Conservation (phyloP, 1,284 basidiomycete genomes). For the Mycosarcoma mackinlayi region DNA sequence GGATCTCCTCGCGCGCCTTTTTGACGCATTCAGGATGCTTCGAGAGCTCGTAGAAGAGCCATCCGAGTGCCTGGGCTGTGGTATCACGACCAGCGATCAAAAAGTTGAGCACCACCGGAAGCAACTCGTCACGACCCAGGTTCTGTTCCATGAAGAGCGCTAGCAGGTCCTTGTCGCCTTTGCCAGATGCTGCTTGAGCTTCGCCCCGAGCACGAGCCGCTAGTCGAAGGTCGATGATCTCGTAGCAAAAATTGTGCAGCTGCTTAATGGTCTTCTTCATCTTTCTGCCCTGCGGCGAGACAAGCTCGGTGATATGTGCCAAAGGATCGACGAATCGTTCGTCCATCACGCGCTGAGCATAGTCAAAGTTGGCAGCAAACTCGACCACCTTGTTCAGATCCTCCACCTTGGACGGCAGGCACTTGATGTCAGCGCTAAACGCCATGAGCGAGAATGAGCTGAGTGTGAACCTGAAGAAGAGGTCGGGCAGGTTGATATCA, state of each 20-base stretch:
- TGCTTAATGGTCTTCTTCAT: slow-evolving; percentile 46
- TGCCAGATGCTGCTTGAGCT: slow-evolving; percentile 32
- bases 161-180: slow-evolving; percentile 62
- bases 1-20: slow-evolving; percentile 45
- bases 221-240: slow-evolving; percentile 53
- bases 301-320: slow-evolving; percentile 46
- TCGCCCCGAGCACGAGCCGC: slow-evolving; percentile 30
- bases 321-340: slow-evolving; percentile 49
- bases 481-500: slow-evolving; percentile 50
- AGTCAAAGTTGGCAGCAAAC: slow-evolving; percentile 66
- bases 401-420: slow-evolving; percentile 38
- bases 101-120: slow-evolving; percentile 60
- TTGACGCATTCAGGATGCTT: slow-evolving; percentile 37
- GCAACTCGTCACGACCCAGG: slow-evolving; percentile 60
- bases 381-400: slow-evolving; percentile 56
- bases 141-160: slow-evolving; percentile 71
- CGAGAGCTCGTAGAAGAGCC: slow-evolving; percentile 56
- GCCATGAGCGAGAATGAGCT: slow-evolving; percentile 58
- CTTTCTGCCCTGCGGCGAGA: slow-evolving; percentile 37
- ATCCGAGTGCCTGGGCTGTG: slow-evolving; percentile 55
- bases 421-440: slow-evolving; percentile 46
- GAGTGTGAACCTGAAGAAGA: slow-evolving; percentile 59
- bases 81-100: slow-evolving; percentile 59
- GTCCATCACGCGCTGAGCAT: slow-evolving; percentile 62
- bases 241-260: slow-evolving; percentile 44